Evolutionary conservation across 148 eudicot species (phyloP).

Genomic region (Heliosperma pusillum): DNA sequence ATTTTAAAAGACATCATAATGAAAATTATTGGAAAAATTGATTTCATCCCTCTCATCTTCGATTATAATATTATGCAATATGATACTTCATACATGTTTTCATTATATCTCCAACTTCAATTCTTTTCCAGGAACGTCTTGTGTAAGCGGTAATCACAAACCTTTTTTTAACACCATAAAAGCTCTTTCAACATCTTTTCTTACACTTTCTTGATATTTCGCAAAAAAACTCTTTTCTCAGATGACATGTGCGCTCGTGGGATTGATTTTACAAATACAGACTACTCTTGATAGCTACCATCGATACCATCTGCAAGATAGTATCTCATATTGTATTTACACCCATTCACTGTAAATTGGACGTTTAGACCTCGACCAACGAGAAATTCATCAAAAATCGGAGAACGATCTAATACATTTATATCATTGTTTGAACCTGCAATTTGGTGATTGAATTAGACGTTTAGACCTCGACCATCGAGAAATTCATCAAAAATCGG

Average conservation of each 20-base stretch:
- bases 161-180: slow-evolving; percentile 5
- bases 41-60: too few species aligned
- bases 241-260: background rate
- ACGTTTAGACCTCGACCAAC: background rate
- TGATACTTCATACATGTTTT: too few species aligned
- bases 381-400: slow-evolving; percentile 10
- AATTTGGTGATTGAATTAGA: too few species aligned
- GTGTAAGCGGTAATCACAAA: background rate
- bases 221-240: background rate
- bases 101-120: too few species aligned
- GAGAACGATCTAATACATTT: background rate
- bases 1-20: too few species aligned
- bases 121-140: background rate
- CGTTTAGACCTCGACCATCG: too few species aligned
- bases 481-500: too few species aligned
- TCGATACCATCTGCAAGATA: slow-evolving; percentile 8
- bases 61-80: too few species aligned
- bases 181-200: slow-evolving; percentile 14
- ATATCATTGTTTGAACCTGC: too few species aligned
- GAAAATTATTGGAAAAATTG: too few species aligned
- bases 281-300: background rate
- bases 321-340: background rate
- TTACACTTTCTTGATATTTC: background rate
- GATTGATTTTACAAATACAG: background rate
- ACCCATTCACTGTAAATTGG: background rate